These are phyloP conservation scores for Hygrophoropsis aurantiaca DNA, from an alignment of 768 basidiomycete genomes.

Conservation along the genomic window DNA sequence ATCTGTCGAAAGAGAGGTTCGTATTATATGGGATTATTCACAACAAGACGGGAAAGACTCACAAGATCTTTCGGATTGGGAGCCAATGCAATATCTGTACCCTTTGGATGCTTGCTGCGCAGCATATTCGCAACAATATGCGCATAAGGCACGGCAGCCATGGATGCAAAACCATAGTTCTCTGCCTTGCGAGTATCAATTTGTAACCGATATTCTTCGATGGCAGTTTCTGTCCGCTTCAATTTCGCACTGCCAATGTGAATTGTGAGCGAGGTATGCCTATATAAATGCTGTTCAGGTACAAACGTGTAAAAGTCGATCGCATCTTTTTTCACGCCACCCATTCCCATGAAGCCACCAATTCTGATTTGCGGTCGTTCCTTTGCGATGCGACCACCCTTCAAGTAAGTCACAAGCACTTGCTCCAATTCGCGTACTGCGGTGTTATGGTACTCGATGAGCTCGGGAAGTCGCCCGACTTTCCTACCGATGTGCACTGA, in stretches of 20 bases:
- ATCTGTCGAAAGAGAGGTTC: constrained; percentile 44
- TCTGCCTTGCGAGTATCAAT: constrained; percentile 78
- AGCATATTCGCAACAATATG: constrained; percentile 81
- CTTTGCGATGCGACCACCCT: constrained; percentile 73
- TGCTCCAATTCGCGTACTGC: constrained; percentile 93
- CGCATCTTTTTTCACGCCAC: constrained; percentile 84
- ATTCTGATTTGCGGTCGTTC: constrained; percentile 80
- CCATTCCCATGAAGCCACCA: constrained; percentile 80
- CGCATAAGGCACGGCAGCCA: constrained; percentile 86
- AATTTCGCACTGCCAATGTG: constrained; percentile 41
- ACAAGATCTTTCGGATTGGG: constrained; percentile 91
- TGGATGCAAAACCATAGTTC: constrained; percentile 89
- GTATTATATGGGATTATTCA: background rate
- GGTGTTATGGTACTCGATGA: constrained; percentile 89
- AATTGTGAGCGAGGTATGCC: constrained; percentile 9
- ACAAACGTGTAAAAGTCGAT: constrained; percentile 92
- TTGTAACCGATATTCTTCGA: constrained; percentile 70
- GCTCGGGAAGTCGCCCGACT: constrained; percentile 84
- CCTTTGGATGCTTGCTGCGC: constrained; percentile 66
- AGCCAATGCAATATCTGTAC: constrained; percentile 69
- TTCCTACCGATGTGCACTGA: constrained; percentile 86
- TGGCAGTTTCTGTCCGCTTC: constrained; percentile 66
- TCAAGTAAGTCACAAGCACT: constrained; percentile 87
- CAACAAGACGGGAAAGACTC: constrained; percentile 18
- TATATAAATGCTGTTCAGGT: background rate